These are phyloP conservation scores for Microbotryum lychnidis-dioicae DNA, from an alignment of 1,284 basidiomycete species.

Conservation along the genomic window DNA sequence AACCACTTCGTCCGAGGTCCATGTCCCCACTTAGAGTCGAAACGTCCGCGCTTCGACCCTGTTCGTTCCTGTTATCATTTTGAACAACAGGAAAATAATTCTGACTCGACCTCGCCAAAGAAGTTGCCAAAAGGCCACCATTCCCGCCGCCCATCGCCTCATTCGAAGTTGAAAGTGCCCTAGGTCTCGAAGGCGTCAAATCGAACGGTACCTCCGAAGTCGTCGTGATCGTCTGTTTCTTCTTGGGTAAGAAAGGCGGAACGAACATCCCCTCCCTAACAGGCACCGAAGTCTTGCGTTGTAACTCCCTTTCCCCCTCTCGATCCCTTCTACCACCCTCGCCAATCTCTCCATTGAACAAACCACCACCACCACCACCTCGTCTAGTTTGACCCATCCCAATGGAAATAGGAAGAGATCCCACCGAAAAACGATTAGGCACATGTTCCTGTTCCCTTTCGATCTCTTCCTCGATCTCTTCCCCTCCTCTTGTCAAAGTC, in stretches of 20 bases:
- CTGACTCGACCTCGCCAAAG: neutral
- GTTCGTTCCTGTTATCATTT: too few relatives aligned
- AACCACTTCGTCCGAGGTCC: too few relatives aligned
- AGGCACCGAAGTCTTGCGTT: slow-evolving; percentile 5
- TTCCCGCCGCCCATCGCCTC: neutral
- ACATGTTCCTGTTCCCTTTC: neutral
- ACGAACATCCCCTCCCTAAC: slow-evolving; percentile 1
- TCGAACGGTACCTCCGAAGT: too few relatives aligned
- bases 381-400: slow-evolving; percentile 10
- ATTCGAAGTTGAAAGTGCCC: neutral
- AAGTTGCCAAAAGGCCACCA: neutral
- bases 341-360: neutral
- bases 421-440: slow-evolving; percentile 10
- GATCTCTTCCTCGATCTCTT: neutral
- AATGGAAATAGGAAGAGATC: slow-evolving; percentile 22
- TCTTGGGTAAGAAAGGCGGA: neutral
- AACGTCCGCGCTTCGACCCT: neutral
- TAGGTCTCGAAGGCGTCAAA: too few relatives aligned
- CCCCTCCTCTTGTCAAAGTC: neutral
- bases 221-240: neutral
- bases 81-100: neutral
- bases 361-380: neutral
- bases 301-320: slow-evolving; percentile 5
- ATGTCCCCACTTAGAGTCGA: too few relatives aligned
- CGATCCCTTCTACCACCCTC: neutral